Base-by-base conservation (phyloP, 139 green algal genomes). In the Trebouxia sp. region DNA sequence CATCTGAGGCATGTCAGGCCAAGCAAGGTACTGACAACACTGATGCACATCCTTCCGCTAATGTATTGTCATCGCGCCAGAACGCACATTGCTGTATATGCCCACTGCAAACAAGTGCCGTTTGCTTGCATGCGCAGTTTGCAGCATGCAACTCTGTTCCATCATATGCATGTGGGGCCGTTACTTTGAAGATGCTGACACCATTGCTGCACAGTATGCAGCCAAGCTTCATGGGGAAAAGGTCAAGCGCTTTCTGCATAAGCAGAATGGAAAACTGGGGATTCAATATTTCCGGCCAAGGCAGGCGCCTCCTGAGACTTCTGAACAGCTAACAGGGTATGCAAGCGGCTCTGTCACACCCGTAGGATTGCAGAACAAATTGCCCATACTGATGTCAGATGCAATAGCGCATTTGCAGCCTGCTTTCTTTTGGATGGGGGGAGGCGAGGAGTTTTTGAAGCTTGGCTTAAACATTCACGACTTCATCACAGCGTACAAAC, bases 401-500 rank as follows among this genome's bases (percentile, higher is more conserved):
- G 82, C 58, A 22, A 82, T 82, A 30, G n/a, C 26, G 41, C 20
- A 75, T 10, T 42, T 82, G 41, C 56, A 65, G n/a, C 77, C 77
- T 17, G 56, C 32, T 11, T 82, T 87, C 24, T 97, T 96, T 79
- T 98, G 88, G 76, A 67, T 97, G 48, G 95, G 95, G 3, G 95
- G 82, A 17, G 95, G 95, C 0, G 93, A 98, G 79, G 90, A 96
- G 37, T 93, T 98, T 81, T 87, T 98, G 5, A 98, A 98, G 86
- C 79, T 96, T 7, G 77, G 77, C 8, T 22, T 82, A 41, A 58
- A 22, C 28, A n/a, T 75, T 12, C 24, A 30, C 17, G 77, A 45
- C n/a, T 82, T 82, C 56, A 45, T 45, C 26, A 9, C n/a, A 48
- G 56, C 55, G 22, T 82, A 82, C 37, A 35, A 65, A 0, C 77